A percentile compares a stretch with the other conserved stretches of the same genome.
phyloP scores from a whole-genome alignment of 805 yeast genomes.

The Dipodascus geniculatus region DNA sequence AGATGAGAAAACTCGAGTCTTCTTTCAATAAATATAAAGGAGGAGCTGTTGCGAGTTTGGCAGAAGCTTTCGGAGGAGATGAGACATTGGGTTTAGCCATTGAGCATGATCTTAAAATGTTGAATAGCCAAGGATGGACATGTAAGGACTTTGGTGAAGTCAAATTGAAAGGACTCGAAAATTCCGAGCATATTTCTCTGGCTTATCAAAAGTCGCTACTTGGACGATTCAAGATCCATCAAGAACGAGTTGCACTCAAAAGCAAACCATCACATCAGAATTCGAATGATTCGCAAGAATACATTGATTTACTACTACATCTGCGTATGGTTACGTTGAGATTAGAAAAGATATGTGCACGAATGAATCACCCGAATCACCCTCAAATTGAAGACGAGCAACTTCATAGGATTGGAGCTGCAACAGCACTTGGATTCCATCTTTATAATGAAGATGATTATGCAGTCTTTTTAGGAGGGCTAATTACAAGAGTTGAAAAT shows the following conservation, averaged over 20 bases:
- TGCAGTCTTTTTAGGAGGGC: conserved; percentile 18
- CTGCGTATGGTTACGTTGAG: conserved; percentile 14
- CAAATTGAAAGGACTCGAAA: conserved; percentile 87
- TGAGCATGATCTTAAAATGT: conserved; percentile 50
- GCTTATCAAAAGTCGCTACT: conserved; percentile 58
- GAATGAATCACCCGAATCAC: neutral
- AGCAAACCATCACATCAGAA: conserved; percentile 2
- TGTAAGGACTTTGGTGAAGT: conserved; percentile 69
- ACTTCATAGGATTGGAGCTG: neutral
- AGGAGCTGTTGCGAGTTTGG: conserved; percentile 19
- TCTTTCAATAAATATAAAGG: conserved; percentile 17
- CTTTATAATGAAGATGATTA: conserved; percentile 17
- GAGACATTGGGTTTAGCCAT: conserved; percentile 41
- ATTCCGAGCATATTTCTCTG: conserved; percentile 79
- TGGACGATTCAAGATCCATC: conserved; percentile 30
- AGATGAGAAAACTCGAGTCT: conserved; percentile 37
- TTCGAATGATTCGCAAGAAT: neutral
- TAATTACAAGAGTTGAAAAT: conserved; percentile 24
- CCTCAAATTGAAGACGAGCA: neutral
- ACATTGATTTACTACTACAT: conserved; percentile 9
- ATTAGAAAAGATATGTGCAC: conserved; percentile 17
- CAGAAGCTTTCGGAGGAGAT: conserved; percentile 34
- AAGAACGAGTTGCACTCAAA: conserved; percentile 8
- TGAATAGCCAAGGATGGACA: conserved; percentile 60
- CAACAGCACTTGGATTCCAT: neutral